Percentiles rank a stretch among this genome's conserved stretches.
Evolutionary conservation across 352 stramenopile genomes (phyloP).

Genomic region (Lagenidium giganteum): DNA sequence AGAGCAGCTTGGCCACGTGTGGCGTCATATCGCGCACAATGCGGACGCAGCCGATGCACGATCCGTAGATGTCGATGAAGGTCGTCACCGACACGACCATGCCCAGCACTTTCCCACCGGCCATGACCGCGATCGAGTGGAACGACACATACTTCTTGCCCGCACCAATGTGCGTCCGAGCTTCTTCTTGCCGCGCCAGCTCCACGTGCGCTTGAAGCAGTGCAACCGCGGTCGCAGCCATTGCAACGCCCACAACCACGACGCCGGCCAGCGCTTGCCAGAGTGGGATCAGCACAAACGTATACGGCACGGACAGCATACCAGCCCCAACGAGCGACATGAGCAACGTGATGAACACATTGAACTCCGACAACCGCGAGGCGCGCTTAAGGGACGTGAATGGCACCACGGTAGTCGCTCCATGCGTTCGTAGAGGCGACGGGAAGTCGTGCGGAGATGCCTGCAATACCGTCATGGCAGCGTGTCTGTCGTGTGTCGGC

Average conservation of each 20-base stretch:
- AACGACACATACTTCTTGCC: constrained; percentile 8
- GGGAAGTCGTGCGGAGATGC: constrained; percentile 40
- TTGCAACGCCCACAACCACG: constrained; percentile 13
- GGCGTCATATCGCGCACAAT: constrained; percentile 19
- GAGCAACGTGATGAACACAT: constrained; percentile 21
- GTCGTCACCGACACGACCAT: constrained; percentile 20
- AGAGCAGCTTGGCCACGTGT: constrained; percentile 5
- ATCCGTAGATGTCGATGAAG: constrained; percentile 19
- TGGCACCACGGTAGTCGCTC: not conserved
- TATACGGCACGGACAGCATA: constrained; percentile 24
- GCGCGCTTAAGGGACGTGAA: not conserved
- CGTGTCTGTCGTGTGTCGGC: too few species aligned
- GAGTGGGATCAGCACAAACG: constrained; percentile 8
- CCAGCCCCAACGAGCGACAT: constrained; percentile 23
- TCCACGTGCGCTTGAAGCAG: constrained; percentile 15
- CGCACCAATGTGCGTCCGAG: not conserved
- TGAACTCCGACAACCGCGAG: not conserved
- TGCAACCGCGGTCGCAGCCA: constrained; percentile 14
- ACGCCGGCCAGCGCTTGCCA: constrained; percentile 4
- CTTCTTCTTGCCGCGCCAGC: constrained; percentile 1
- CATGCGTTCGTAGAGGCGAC: constrained; percentile 30
- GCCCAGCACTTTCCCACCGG: constrained; percentile 5
- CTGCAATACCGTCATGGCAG: constrained; percentile 59
- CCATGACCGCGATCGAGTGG: constrained; percentile 13
- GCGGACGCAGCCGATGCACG: constrained; percentile 21